phyloP scores from a whole-genome alignment of 305 asterid genomes.

The Fraxinus floribunda region DNA sequence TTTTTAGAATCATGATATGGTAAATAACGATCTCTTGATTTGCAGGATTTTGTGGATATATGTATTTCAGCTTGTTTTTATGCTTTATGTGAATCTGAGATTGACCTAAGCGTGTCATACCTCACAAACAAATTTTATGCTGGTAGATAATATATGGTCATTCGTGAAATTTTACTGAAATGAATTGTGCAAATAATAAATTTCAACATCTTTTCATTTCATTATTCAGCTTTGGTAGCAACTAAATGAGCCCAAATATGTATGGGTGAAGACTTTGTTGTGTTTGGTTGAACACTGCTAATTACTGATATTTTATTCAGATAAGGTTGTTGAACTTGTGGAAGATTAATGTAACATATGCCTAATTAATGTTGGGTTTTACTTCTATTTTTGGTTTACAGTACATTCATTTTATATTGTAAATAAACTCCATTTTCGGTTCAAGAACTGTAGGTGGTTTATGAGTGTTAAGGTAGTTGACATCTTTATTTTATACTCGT shows the following conservation, averaged over 20 bases:
- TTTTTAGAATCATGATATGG: neutral
- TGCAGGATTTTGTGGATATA: neutral
- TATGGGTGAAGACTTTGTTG: neutral
- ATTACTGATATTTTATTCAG: neutral
- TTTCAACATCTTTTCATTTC: neutral
- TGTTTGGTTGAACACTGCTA: neutral
- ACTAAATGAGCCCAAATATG: neutral
- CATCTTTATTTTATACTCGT: conserved; percentile 7
- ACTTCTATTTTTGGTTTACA: neutral
- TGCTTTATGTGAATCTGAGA: neutral
- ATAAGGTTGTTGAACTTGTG: neutral
- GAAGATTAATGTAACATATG: neutral
- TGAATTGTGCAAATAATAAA: neutral
- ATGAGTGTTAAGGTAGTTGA: neutral
- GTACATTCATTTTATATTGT: neutral
- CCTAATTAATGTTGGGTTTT: conserved; percentile 1
- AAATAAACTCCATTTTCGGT: neutral
- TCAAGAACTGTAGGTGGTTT: neutral
- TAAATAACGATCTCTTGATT: neutral
- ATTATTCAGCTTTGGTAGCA: neutral
- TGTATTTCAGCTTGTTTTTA: neutral
- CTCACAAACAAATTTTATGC: neutral
- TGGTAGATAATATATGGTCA: neutral
- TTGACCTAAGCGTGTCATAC: neutral
- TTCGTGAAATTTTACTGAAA: neutral